phyloP scores from a whole-genome alignment of 2,329 filamentous ascomycete species.

The Aspergillus quadrilineatus region DNA sequence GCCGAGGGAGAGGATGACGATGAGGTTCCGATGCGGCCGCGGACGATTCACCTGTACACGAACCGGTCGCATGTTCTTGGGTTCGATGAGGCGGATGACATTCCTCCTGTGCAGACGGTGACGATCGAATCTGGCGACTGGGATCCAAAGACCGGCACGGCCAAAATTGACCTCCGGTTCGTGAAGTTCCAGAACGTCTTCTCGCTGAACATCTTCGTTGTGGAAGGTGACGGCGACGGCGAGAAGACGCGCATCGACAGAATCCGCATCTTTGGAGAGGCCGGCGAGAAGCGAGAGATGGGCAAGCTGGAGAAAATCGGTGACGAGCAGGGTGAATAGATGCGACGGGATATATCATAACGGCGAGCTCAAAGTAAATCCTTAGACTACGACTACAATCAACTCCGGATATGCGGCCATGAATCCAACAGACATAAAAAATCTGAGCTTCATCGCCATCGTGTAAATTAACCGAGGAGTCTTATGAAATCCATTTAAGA shows the following conservation, averaged over 20 bases:
- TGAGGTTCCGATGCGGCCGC: conserved; percentile 76
- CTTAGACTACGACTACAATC: background rate
- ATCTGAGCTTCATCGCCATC: background rate
- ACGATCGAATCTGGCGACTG: conserved; percentile 74
- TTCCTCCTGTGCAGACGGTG: conserved; percentile 75
- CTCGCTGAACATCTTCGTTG: conserved; percentile 83
- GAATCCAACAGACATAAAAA: background rate
- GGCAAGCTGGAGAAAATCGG: conserved; percentile 95
- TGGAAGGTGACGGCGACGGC: conserved; percentile 76
- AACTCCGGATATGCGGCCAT: background rate
- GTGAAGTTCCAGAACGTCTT: conserved; percentile 97
- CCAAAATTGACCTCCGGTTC: conserved; percentile 72
- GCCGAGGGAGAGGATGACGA: conserved; percentile 59
- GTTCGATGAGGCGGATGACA: conserved; percentile 91
- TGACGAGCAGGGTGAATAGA: conserved; percentile 65
- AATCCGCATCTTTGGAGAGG: conserved; percentile 73
- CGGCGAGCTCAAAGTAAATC: background rate
- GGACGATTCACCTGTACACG: conserved; percentile 78
- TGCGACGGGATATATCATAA: background rate
- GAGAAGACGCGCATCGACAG: conserved; percentile 76
- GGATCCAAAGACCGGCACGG: conserved; percentile 71
- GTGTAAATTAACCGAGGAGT: too few relatives aligned
- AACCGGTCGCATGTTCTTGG: conserved; percentile 89
- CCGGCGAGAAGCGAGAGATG: conserved; percentile 86
- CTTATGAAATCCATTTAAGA: too few relatives aligned